phyloP scores from a whole-genome alignment of 768 basidiomycete genomes.

The Suillus placidus region DNA sequence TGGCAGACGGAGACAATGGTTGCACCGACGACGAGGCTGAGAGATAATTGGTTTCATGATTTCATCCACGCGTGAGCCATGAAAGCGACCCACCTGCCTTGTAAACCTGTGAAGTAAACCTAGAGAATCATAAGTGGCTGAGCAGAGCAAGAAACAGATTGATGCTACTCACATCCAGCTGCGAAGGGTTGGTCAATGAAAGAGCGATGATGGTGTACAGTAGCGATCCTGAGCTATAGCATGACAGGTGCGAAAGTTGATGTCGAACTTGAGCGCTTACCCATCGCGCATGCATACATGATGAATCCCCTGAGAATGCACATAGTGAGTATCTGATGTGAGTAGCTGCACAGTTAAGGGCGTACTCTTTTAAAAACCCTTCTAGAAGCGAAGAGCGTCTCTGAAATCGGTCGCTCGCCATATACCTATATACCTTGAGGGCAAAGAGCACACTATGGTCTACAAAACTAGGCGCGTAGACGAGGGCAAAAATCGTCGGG shows the following conservation, averaged over 20 bases:
- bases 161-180: constrained; percentile 1
- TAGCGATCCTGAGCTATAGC: constrained; percentile 10
- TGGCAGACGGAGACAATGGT: constrained; percentile 32
- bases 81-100: constrained; percentile 4
- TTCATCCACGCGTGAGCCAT: background rate
- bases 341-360: background rate
- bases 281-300: constrained; percentile 17
- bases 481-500: background rate
- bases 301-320: constrained; percentile 13
- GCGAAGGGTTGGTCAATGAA: background rate
- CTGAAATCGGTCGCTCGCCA: constrained; percentile 7
- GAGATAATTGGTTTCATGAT: background rate
- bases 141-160: background rate
- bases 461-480: constrained; percentile 2
- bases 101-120: constrained; percentile 7
- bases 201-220: constrained; percentile 9
- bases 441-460: constrained; percentile 11
- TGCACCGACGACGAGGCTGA: constrained; percentile 8
- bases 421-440: constrained; percentile 14
- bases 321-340: background rate
- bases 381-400: constrained; percentile 5
- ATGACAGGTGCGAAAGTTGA: background rate
- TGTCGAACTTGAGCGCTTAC: constrained; percentile 1
- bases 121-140: background rate
- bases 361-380: constrained; percentile 15